These are phyloP conservation scores for Macrophomina pseudophaseolina DNA, from an alignment of 2,329 filamentous ascomycete species.

Conservation along the genomic window DNA sequence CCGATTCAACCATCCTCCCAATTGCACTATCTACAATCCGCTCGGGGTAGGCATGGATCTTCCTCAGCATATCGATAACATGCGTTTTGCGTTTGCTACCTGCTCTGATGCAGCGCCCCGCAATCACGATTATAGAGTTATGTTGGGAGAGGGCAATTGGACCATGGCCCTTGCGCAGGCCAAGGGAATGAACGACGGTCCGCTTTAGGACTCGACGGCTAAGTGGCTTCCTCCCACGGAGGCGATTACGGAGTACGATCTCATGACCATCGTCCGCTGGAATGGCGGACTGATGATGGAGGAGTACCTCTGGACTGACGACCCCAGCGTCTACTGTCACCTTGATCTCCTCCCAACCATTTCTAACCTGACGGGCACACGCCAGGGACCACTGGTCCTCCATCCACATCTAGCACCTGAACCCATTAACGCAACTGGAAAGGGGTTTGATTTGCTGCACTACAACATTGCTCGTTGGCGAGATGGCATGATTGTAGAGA, in stretches of 20 bases:
- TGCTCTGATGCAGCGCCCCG: background rate
- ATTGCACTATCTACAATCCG: background rate
- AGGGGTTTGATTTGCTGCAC: background rate
- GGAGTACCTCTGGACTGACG: background rate
- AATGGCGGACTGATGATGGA: background rate
- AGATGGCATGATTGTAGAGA: background rate
- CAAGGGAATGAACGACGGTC: background rate
- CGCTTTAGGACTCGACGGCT: background rate
- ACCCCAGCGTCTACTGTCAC: background rate
- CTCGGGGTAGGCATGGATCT: background rate
- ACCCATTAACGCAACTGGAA: background rate
- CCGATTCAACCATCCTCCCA: background rate
- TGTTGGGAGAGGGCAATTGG: background rate
- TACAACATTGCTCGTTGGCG: background rate
- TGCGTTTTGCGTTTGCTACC: background rate
- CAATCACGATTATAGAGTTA: background rate
- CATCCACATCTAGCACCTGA: background rate
- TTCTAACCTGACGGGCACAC: background rate
- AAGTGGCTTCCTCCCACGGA: background rate
- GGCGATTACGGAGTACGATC: background rate
- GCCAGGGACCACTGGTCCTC: background rate
- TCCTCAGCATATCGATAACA: background rate
- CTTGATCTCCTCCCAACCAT: background rate
- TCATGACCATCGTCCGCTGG: background rate
- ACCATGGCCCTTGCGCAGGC: background rate